phyloP scores from a whole-genome alignment of 2,329 filamentous ascomycete species.

The Eutypa lata region DNA sequence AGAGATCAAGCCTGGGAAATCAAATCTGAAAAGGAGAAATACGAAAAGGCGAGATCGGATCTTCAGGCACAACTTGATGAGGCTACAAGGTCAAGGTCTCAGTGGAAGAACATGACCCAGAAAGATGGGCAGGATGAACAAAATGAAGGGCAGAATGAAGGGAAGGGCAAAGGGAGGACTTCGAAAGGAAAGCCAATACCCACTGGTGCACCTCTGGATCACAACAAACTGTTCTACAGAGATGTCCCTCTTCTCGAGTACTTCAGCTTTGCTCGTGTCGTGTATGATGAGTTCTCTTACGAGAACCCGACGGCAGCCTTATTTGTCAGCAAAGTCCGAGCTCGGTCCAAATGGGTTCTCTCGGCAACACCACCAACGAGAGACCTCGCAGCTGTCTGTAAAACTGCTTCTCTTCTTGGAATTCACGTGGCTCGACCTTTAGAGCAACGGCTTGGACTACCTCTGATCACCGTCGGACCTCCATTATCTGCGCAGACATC shows the following conservation, averaged over 20 bases:
- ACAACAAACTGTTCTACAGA: slow-evolving; percentile 8
- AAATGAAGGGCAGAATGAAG: neutral
- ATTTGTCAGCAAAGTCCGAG: slow-evolving; percentile 31
- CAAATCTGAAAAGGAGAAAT: neutral
- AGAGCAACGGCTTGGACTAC: slow-evolving; percentile 29
- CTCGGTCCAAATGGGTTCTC: slow-evolving; percentile 39
- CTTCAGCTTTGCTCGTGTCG: slow-evolving; percentile 35
- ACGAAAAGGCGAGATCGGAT: neutral
- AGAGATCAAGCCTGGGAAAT: neutral
- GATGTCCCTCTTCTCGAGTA: slow-evolving; percentile 29
- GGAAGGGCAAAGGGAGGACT: neutral
- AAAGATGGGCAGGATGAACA: neutral
- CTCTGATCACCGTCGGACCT: slow-evolving; percentile 33
- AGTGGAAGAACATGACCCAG: neutral
- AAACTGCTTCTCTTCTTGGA: slow-evolving; percentile 31
- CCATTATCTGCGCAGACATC: slow-evolving; percentile 22
- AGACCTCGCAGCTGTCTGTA: slow-evolving; percentile 33
- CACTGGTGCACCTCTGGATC: neutral
- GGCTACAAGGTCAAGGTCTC: too few relatives aligned
- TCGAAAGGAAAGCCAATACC: neutral
- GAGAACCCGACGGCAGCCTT: slow-evolving; percentile 24
- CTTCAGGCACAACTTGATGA: neutral
- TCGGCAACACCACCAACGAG: slow-evolving; percentile 40
- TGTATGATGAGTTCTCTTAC: slow-evolving; percentile 45
- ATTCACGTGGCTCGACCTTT: slow-evolving; percentile 36